phyloP scores from a whole-genome alignment of 371 early-diverging fungal genomes.

The Basidiobolus meristosporus region DNA sequence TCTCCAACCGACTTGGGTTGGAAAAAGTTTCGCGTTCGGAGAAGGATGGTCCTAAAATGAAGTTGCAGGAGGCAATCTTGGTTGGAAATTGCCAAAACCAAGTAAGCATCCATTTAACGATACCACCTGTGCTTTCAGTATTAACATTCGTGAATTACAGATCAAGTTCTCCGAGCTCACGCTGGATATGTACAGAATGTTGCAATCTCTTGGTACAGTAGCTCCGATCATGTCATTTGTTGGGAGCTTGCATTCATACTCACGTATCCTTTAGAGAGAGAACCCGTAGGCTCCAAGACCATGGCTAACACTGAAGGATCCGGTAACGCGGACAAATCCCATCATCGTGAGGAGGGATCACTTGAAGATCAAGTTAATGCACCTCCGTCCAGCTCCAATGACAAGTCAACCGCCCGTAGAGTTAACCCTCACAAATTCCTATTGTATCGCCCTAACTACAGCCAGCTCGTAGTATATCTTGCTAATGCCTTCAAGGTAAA shows the following conservation, averaged over 20 bases:
- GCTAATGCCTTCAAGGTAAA: constrained; percentile 71
- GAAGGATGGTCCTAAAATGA: constrained; percentile 20
- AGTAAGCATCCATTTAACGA: constrained; percentile 6
- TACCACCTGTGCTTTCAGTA: background rate
- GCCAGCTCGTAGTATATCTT: constrained; percentile 71
- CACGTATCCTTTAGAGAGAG: constrained; percentile 6
- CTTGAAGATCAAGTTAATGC: too few relatives aligned
- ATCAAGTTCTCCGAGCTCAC: constrained; percentile 92
- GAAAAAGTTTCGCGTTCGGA: too few relatives aligned
- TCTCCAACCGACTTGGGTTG: too few relatives aligned
- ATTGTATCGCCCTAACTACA: constrained; percentile 71
- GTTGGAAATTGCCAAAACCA: constrained; percentile 83
- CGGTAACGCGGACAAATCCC: too few relatives aligned
- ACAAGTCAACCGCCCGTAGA: constrained; percentile 9
- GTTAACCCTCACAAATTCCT: constrained; percentile 87
- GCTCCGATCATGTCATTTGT: background rate
- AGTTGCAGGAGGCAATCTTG: constrained; percentile 81
- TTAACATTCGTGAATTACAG: constrained; percentile 6
- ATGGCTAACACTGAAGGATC: background rate
- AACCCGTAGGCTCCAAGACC: background rate
- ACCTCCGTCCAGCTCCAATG: constrained; percentile 4
- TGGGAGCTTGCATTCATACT: background rate
- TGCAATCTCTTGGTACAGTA: constrained; percentile 57
- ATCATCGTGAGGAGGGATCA: too few relatives aligned
- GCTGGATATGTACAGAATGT: constrained; percentile 86